Evolutionary conservation across 2,329 filamentous ascomycete species (phyloP).

Genomic region (Fusarium cyanostomum): DNA sequence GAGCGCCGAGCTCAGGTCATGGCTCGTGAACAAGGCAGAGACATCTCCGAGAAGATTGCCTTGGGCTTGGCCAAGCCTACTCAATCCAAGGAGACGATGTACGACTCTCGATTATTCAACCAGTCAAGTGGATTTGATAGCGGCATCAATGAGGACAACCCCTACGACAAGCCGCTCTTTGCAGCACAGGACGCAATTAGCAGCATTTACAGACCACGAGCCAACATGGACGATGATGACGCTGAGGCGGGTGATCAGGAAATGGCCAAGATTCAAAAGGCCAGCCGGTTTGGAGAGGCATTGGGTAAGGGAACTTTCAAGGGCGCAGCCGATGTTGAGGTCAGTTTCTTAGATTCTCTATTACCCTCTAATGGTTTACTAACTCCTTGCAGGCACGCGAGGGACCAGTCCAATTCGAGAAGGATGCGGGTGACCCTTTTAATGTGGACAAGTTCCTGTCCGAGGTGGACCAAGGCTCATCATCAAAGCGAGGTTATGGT

Average conservation of each 20-base stretch:
- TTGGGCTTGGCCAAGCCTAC: conserved; percentile 95
- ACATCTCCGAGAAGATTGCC: conserved; percentile 97
- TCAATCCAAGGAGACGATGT: conserved; percentile 92
- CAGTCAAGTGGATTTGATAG: conserved; percentile 89
- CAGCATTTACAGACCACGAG: conserved; percentile 88
- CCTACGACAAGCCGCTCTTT: conserved; percentile 96
- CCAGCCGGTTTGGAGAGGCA: conserved; percentile 83
- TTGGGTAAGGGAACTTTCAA: conserved; percentile 92
- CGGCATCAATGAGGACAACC: conserved; percentile 97
- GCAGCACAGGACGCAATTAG: conserved; percentile 94
- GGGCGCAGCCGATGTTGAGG: conserved; percentile 83
- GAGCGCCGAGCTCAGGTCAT: conserved; percentile 92
- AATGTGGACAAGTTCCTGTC: conserved; percentile 94
- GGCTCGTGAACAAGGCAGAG: conserved; percentile 93
- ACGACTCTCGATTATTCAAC: conserved; percentile 95
- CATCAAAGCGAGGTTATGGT: conserved; percentile 78
- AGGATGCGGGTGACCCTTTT: conserved; percentile 85
- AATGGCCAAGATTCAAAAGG: conserved; percentile 88
- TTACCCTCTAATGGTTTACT: conserved; percentile 34
- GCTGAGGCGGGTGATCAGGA: conserved; percentile 83
- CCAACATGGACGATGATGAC: conserved; percentile 78
- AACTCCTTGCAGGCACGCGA: conserved; percentile 70
- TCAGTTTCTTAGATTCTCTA: conserved; percentile 51
- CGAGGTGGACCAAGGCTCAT: conserved; percentile 73
- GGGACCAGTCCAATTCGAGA: conserved; percentile 96